Percentiles rank a stretch among this genome's conserved stretches.
Conservation (phyloP, 1,139 yeast species). For the Kodamaea sp. region DNA sequence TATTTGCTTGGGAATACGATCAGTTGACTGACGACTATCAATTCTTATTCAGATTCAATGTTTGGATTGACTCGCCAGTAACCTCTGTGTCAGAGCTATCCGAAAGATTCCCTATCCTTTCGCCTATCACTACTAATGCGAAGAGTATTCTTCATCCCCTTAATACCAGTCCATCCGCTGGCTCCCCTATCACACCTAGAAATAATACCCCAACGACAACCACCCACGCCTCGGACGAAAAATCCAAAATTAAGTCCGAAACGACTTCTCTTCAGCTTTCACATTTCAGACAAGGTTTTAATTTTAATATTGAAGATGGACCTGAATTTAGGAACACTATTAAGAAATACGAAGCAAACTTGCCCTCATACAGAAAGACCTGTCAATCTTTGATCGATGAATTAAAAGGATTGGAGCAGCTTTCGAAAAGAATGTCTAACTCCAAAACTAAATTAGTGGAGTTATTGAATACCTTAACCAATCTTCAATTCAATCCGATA, state of each 20-base stretch:
- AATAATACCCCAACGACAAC: not conserved
- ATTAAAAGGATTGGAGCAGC: conserved; percentile 29
- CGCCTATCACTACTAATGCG: not conserved
- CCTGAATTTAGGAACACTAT: conserved; percentile 69
- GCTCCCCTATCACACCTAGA: not conserved
- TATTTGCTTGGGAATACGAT: conserved; percentile 34
- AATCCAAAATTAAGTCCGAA: not conserved
- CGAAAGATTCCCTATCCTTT: not conserved
- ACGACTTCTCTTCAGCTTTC: conserved; percentile 7
- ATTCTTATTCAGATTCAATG: conserved; percentile 28
- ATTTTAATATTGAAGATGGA: conserved; percentile 60
- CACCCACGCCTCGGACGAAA: not conserved
- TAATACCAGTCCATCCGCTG: not conserved
- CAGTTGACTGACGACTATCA: conserved; percentile 16
- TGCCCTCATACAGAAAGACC: conserved; percentile 49
- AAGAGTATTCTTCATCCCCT: not conserved
- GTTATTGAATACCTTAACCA: conserved; percentile 21
- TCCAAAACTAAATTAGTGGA: conserved; percentile 28
- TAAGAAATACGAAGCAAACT: conserved; percentile 51
- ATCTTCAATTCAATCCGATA: conserved; percentile 17
- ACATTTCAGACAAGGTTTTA: conserved; percentile 21
- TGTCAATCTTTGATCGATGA: conserved; percentile 38
- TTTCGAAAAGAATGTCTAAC: conserved; percentile 19
- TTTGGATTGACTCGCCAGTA: conserved; percentile 28
- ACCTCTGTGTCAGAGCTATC: not conserved